Evolutionary conservation across 1,139 yeast species (phyloP).

Genomic region (Saccharomyces uvarum): DNA sequence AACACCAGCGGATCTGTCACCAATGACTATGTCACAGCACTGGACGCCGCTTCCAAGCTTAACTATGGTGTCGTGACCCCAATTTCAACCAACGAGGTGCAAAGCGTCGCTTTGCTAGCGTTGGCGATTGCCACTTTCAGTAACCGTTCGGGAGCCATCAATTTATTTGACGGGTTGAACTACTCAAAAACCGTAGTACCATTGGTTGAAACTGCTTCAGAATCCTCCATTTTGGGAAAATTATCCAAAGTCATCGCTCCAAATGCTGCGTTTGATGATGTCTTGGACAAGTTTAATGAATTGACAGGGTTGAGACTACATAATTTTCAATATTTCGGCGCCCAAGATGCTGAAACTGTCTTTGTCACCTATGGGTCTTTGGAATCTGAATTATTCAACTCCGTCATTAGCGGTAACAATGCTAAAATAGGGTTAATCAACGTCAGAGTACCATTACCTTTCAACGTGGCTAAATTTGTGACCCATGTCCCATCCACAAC

Average conservation of each 20-base stretch:
- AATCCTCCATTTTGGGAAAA: constrained; percentile 16
- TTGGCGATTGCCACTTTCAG: constrained; percentile 54
- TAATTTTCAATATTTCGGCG: constrained; percentile 55
- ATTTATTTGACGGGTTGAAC: constrained; percentile 56
- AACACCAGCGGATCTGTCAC: constrained; percentile 43
- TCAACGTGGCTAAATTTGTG: constrained; percentile 55
- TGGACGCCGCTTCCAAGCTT: constrained; percentile 55
- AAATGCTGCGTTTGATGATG: constrained; percentile 46
- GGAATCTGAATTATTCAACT: constrained; percentile 50
- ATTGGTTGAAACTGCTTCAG: constrained; percentile 34
- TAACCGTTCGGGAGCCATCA: constrained; percentile 24
- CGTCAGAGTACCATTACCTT: constrained; percentile 74
- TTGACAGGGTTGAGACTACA: constrained; percentile 39
- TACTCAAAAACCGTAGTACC: constrained; percentile 52
- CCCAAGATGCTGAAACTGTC: constrained; percentile 53
- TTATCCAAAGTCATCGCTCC: constrained; percentile 32
- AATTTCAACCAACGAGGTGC: constrained; percentile 53
- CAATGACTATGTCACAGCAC: constrained; percentile 60
- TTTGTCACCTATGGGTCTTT: constrained; percentile 72
- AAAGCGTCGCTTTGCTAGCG: constrained; percentile 59
- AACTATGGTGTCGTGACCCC: constrained; percentile 72
- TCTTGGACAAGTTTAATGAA: constrained; percentile 51
- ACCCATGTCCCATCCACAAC: constrained; percentile 51
- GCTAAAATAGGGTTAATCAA: constrained; percentile 55
- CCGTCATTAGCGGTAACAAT: constrained; percentile 36